These are phyloP conservation scores for Cadophora gregata DNA, from an alignment of 2,329 filamentous ascomycete genomes.

Conservation along the genomic window DNA sequence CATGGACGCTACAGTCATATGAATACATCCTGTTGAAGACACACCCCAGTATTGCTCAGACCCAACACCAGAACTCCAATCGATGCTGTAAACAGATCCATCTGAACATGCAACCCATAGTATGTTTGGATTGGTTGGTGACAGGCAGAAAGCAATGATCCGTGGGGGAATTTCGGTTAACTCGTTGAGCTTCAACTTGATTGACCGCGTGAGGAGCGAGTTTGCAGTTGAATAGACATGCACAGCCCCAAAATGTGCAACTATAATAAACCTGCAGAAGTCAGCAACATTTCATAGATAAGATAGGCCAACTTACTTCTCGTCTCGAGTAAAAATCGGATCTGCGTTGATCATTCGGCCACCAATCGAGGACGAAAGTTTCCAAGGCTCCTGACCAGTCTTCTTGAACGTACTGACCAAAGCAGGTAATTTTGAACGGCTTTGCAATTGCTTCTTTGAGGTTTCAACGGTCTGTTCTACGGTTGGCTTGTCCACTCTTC, in stretches of 20 bases:
- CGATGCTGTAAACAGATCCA: conserved; percentile 61
- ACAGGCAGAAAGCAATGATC: conserved; percentile 50
- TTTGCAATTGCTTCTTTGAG: conserved; percentile 20
- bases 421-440: neutral
- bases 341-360: conserved; percentile 70
- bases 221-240: conserved; percentile 82
- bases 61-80: conserved; percentile 60
- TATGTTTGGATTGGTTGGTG: conserved; percentile 51
- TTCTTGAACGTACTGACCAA: conserved; percentile 27
- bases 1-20: conserved; percentile 46
- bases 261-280: conserved; percentile 65
- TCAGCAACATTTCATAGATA: conserved; percentile 29
- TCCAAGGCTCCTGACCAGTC: conserved; percentile 52
- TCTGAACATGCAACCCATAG: conserved; percentile 67
- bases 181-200: conserved; percentile 56
- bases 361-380: conserved; percentile 67
- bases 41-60: conserved; percentile 50
- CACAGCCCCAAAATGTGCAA: conserved; percentile 76
- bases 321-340: conserved; percentile 65
- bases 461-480: conserved; percentile 31
- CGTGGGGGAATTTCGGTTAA: conserved; percentile 33
- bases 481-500: conserved; percentile 5
- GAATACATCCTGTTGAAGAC: conserved; percentile 44
- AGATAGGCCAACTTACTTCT: conserved; percentile 56
- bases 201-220: conserved; percentile 78